Evolutionary conservation across 768 basidiomycete genomes (phyloP), one percentile per base, ranked within the genome.

Genomic region (Russula griseocarnosa): DNA sequence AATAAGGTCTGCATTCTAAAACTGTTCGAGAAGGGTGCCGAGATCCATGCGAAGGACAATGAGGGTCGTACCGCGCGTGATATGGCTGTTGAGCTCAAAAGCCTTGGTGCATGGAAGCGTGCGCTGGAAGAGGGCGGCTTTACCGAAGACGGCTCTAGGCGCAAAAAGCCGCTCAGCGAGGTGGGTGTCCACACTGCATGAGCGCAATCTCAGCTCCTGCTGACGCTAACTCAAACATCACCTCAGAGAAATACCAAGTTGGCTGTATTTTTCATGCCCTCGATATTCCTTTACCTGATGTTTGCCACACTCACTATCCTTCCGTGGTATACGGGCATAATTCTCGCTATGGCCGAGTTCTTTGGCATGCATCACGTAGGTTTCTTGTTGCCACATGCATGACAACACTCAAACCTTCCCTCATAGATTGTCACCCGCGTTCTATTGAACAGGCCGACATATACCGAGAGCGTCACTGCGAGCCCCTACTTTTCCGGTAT

Each of bases 401-500:
- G 40, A 18, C 58, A 38, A 51, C 59, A 6, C 63, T 70, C 8
- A 66, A 58, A 32, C 46, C 68, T 68, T 52, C 14, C 32, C 57
- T 63, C 24, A 34, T 70, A 89, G 88, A 83, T 90, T 73, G 90
- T 94, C 59, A 91, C 89, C 8, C 88, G 90, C 18, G 91, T 94
- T 7, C 79, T 97, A 6, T 79, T 96, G 51, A 92, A 92, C 74
- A 87, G 88, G 70, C 80, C 84, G 36, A 87, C 84, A 3, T 90
- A 92, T 69, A 91, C 89, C 11, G 92, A 93, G 65, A 86, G 84
- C 50, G 86, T 98, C 50, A 87, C 85, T 32, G 83, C 86, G 67
- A 93, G 91, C 61, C 95, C 95, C 0, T 97, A 98, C 75, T 95
- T 98, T 70, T 85, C 92, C 0, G 89, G 92, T 11, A 93, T 99